Evolutionary conservation across 2,329 filamentous ascomycete species (phyloP).

Genomic region (Venturia pyrina): DNA sequence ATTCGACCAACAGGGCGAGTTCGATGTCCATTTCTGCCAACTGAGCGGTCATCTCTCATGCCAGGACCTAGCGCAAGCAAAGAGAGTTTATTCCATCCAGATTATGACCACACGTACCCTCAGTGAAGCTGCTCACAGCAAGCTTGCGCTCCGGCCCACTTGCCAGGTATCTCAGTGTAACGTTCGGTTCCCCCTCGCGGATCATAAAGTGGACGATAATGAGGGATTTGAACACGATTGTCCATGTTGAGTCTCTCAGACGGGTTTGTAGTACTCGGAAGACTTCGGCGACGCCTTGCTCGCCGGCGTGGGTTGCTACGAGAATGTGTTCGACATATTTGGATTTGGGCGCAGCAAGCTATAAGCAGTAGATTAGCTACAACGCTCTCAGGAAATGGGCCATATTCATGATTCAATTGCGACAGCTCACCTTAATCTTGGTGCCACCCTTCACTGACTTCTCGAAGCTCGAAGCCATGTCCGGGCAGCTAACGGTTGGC

Average conservation of each 20-base stretch:
- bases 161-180: constrained; percentile 75
- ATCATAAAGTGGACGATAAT: constrained; percentile 98
- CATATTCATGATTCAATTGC: neutral
- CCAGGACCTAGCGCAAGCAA: neutral
- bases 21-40: neutral
- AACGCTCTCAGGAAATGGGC: neutral
- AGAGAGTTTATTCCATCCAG: neutral
- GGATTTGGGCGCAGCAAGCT: constrained; percentile 93
- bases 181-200: constrained; percentile 81
- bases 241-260: constrained; percentile 94
- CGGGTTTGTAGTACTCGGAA: constrained; percentile 85
- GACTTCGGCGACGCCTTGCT: constrained; percentile 89
- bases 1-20: neutral
- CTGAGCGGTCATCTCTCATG: neutral
- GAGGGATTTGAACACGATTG: constrained; percentile 95
- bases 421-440: constrained; percentile 72
- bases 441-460: constrained; percentile 98
- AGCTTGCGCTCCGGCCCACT: constrained; percentile 68
- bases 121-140: constrained; percentile 82
- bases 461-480: constrained; percentile 84
- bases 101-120: constrained; percentile 51
- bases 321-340: constrained; percentile 99
- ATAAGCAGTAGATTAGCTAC: constrained; percentile 12
- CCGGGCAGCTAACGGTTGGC: constrained; percentile 3
- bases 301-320: constrained; percentile 85